Evolutionary conservation across 768 basidiomycete genomes (phyloP).

Genomic region (Mycena rebaudengoi): DNA sequence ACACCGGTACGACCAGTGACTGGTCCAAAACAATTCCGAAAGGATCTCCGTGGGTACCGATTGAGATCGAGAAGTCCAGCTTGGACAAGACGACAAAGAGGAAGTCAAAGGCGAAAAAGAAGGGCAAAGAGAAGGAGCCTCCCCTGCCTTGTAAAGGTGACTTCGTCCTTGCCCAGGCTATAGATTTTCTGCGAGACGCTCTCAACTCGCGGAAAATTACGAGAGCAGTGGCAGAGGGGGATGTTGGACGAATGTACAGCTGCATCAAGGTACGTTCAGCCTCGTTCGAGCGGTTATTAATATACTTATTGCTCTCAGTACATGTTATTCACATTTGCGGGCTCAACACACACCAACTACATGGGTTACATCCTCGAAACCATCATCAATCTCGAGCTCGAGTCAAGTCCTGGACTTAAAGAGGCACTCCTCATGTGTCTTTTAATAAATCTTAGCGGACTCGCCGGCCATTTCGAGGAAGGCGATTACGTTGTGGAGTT

Average conservation of each 20-base stretch:
- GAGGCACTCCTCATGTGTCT: constrained; percentile 34
- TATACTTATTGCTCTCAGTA: constrained; percentile 6
- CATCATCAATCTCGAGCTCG: constrained; percentile 39
- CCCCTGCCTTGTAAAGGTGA: constrained; percentile 25
- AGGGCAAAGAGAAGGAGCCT: no score
- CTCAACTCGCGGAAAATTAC: constrained; percentile 37
- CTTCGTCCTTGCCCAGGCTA: constrained; percentile 33
- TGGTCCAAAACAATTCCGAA: background rate
- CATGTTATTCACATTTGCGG: constrained; percentile 44
- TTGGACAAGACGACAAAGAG: background rate
- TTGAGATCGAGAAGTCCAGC: background rate
- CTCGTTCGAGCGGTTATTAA: no score
- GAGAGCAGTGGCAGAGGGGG: constrained; percentile 39
- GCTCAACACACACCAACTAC: constrained; percentile 43
- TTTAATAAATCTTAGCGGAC: background rate
- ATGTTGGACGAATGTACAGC: constrained; percentile 42
- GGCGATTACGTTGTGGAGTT: constrained; percentile 46
- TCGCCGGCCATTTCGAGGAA: constrained; percentile 13
- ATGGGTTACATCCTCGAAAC: constrained; percentile 42
- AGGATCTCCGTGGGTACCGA: background rate
- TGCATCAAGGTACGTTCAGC: constrained; percentile 38
- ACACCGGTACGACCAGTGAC: background rate
- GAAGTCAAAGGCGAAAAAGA: background rate
- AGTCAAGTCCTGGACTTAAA: constrained; percentile 31
- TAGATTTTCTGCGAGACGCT: constrained; percentile 33